A percentile compares a stretch with the other conserved stretches of the same genome.
These are phyloP conservation scores for Aspergillus nidulans DNA, from an alignment of 495 filamentous ascomycete species.

Conservation along the genomic window DNA sequence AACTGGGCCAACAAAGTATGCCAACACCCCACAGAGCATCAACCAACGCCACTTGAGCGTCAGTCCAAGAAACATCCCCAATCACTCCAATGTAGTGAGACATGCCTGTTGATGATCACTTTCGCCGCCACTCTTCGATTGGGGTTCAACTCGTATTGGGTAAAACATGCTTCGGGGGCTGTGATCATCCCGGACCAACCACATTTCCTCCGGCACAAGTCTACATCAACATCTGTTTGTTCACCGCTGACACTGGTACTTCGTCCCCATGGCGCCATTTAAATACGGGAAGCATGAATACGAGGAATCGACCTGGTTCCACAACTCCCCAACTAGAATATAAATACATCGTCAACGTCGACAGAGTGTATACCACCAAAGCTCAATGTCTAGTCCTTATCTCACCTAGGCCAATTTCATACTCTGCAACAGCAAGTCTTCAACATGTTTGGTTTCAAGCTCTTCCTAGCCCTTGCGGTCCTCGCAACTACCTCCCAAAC, in stretches of 20 bases:
- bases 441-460: background rate
- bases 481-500: constrained; percentile 1
- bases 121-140: background rate
- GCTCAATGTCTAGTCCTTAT: background rate
- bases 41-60: background rate
- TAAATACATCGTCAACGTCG: background rate
- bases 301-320: background rate
- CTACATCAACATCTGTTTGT: background rate
- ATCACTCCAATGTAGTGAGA: background rate
- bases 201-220: background rate
- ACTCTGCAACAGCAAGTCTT: background rate
- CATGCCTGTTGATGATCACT: background rate
- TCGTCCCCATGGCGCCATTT: background rate
- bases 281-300: background rate
- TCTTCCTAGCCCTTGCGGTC: background rate
- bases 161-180: constrained; percentile 1
- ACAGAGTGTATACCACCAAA: background rate
- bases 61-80: constrained; percentile 6
- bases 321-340: background rate
- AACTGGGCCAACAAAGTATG: background rate
- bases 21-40: background rate
- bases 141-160: background rate
- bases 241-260: background rate
- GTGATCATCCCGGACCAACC: constrained; percentile 4
- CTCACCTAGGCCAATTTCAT: background rate